These are phyloP conservation scores for Teratosphaeria gauchensis DNA, from an alignment of 2,329 filamentous ascomycete species.

Conservation along the genomic window DNA sequence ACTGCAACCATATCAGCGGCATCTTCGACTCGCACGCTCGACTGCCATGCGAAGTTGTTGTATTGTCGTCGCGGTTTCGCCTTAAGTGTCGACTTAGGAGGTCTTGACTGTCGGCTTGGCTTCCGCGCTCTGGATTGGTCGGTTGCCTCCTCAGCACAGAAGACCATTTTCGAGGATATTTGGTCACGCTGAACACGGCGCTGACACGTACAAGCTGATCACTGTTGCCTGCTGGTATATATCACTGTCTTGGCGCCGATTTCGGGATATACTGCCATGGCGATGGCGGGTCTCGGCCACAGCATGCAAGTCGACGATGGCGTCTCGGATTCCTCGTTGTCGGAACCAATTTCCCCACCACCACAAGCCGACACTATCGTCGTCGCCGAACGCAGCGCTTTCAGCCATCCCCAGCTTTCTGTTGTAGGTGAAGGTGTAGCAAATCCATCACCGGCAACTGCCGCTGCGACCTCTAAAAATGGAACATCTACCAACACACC, in stretches of 20 bases:
- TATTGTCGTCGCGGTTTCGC: background rate
- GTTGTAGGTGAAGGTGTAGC: conserved; percentile 23
- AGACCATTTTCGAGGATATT: background rate
- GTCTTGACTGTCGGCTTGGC: background rate
- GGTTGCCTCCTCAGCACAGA: background rate
- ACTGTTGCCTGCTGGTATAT: conserved; percentile 3
- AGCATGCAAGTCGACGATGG: conserved; percentile 13
- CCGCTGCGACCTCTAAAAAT: conserved; percentile 22
- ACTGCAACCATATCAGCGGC: background rate
- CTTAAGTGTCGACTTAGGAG: background rate
- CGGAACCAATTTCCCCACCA: conserved; percentile 19
- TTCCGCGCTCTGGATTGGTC: conserved; percentile 3
- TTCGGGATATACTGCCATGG: conserved; percentile 7
- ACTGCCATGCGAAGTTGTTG: background rate
- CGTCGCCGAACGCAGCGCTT: conserved; percentile 11
- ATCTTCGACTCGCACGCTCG: background rate
- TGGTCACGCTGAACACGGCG: background rate
- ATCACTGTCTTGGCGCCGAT: conserved; percentile 8
- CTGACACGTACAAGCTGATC: background rate
- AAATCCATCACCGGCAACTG: conserved; percentile 16
- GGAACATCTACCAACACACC: conserved; percentile 18
- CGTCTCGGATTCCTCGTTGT: conserved; percentile 10
- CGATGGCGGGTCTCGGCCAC: conserved; percentile 6
- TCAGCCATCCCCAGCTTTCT: conserved; percentile 13
- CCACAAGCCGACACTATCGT: conserved; percentile 15